Conservation (phyloP, 257 asterid species). For the Fraxinus anomala region DNA sequence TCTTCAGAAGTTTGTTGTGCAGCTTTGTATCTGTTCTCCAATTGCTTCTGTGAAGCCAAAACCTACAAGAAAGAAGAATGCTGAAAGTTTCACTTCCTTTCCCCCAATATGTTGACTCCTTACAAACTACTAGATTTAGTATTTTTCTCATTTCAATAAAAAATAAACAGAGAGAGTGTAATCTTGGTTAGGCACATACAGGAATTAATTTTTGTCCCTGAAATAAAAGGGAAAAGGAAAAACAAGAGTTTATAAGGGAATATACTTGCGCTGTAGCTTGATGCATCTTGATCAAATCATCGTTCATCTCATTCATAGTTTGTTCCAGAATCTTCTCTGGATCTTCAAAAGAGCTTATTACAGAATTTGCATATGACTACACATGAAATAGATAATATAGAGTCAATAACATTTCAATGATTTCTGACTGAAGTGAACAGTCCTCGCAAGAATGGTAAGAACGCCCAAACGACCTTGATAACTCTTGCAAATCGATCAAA, state of each 20-base stretch:
- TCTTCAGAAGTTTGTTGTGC: conserved; percentile 92
- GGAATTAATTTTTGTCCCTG: neutral
- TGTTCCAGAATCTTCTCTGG: conserved; percentile 98
- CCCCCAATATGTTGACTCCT: conserved; percentile 4
- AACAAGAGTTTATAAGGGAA: conserved; percentile 16
- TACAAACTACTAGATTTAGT: neutral
- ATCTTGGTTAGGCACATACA: neutral
- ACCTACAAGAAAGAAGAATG: conserved; percentile 52
- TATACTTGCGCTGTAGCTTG: conserved; percentile 99
- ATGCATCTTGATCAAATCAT: conserved; percentile 87
- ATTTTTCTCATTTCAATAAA: conserved; percentile 7
- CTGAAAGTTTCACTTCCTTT: conserved; percentile 14
- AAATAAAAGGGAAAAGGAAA: conserved; percentile 9
- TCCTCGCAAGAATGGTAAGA: conserved; percentile 21
- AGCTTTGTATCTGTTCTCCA: conserved; percentile 86
- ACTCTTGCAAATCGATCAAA: conserved; percentile 96
- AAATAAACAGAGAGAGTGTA: conserved; percentile 6
- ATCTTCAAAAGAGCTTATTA: conserved; percentile 86
- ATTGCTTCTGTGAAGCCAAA: conserved; percentile 93
- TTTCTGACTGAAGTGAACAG: conserved; percentile 19
- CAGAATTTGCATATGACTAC: conserved; percentile 88
- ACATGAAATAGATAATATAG: conserved; percentile 13
- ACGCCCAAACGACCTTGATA: conserved; percentile 62
- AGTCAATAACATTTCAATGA: conserved; percentile 19
- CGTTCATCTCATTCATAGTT: conserved; percentile 87